Evolutionary conservation across 768 basidiomycete genomes (phyloP), one percentile per base, ranked within the genome.

Genomic region (Xerocomellus intermedius): DNA sequence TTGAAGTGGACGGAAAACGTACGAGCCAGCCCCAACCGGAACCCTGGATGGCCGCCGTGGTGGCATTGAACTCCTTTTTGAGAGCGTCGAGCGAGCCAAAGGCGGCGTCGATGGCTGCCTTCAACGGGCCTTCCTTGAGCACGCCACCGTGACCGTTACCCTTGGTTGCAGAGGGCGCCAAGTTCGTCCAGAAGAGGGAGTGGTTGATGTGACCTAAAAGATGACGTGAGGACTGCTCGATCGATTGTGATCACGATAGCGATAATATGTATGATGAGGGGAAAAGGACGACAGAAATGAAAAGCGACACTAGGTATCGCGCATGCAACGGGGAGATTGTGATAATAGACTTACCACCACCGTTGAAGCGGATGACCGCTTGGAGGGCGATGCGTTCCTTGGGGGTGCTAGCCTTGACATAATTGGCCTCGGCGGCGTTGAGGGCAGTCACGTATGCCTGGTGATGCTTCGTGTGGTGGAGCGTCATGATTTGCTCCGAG

Each of bases 1-100:
- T n/a, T n/a, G n/a, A n/a, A 1, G 2, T 10, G 5, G 16, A 55
- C 1, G 2, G 10, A 21, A 17, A 21, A 85, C 89, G 67, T 66
- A 94, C 92, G 68, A 97, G 80, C 95, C 94, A 98, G 57, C 92
- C 94, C 94, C 95, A 97, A 38, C 94, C 94, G 48, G 88, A 91
- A 26, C 94, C 95, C 69, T 97, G 95, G 55, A 98, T 91, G 33
- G 74, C 91, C 39, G 85, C 84, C 42, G 94, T 92, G 41, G 86
- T 80, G 35, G 89, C 74, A 73, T 96, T 98, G 74, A 97, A 87
- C 68, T 92, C 82, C 65, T 82, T 85, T 75, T 84, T 85, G 62
- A 97, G 68, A 48, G 72, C 75, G 0, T 94, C 91, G 57, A 92
- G 61, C 54, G 79, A 76, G 50, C 91, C 92, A 63, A 86, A 98